Base-by-base conservation (phyloP, 768 basidiomycete species). In the Psilocybe cubensis region DNA sequence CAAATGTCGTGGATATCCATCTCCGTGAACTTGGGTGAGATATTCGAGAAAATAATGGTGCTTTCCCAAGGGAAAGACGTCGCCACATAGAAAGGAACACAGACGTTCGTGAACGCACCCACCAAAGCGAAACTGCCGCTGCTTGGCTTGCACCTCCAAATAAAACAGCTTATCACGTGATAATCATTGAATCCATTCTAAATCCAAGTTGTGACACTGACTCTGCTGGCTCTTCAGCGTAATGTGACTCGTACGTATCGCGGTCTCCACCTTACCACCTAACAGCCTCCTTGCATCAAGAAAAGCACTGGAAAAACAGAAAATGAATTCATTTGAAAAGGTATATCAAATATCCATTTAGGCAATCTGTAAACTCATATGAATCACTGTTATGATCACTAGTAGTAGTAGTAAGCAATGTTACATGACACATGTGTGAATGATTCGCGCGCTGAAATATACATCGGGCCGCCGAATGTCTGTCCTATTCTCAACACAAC, bases 1-100 rank as follows among this genome's bases (percentile, higher is more conserved):
- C 63, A 27, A 53, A n/a, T 4, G 55, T 55, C 4, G 66, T 72
- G 4, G 69, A 68, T 3, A 69, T 38, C 31, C 62, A 72, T 70
- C 69, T 62, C 45, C 60, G 51, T 23, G 24, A 46, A 31, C 35
- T 28, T 21, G 11, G 35, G 38, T 50, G 6, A 18, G 48, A 43
- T 29, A 44, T 35, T 46, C 23, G 46, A 45, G 10, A 14, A 23
- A 49, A 12, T 35, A 24, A 21, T n/a, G 29, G 28, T 28, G 51
- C 51, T 52, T 42, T 52, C 17, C 38, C 23, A 23, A 46, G 33
- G 38, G 35, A 52, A 20, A 59, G 53, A 47, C n/a, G 52, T 48
- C 46, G 64, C 59, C 60, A 65, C 60, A 58, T 62, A 25, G 44
- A 43, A 47, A n/a, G n/a, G 50, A 41, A 29, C 1, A 56, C 41